Evolutionary conservation across 345 rosid genomes (phyloP), one percentile per base, ranked within the genome.

Genomic region (Melaleuca alternifolia): DNA sequence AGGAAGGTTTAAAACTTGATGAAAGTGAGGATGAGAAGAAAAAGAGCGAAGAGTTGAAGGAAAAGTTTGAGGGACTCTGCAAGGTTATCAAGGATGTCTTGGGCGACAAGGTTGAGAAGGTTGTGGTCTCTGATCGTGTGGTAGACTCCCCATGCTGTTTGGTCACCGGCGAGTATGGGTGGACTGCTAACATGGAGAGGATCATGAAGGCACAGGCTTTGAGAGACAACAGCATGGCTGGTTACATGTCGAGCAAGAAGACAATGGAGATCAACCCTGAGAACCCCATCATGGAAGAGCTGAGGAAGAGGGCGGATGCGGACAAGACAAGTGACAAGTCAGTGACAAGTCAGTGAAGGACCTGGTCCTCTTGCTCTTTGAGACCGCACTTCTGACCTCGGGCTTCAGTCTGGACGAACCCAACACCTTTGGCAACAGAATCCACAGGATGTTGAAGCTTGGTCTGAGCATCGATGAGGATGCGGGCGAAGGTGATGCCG

Each of bases 151-250:
- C 98, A 6, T 96, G 98, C 91, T 96, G 98, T 90, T 91, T 95
- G 90, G 98, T 96, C 12, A 95, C 98, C 0, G 98, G 98, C 0
- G 98, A 96, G 87, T 96, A 96, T 7, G 98, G 98, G 0, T 94
- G 98, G 98, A 95, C 96, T 0, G 98, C 98, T 16, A 95, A 96
- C 93, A 96, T 96, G 98, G 98, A 96, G 87, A 95, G 98, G 48
- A 96, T 96, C 86, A 96, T 96, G 98, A 96, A 90, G 89, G 97
- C 98, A 1, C 98, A 95, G 84, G 98, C 98, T 1, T 88, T 96
- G 93, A 94, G 95, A 89, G 98, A 95, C 76, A 96, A 48, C 91
- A 93, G 93, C 94, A 96, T 96, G 98, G 99, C 89, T 11, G 96
- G 98, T 5, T 96, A 96, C 90, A 94, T 96, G 98, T 95, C 97